phyloP scores from a whole-genome alignment of 108 stramenopile species.

The Cyclotella sp. region DNA sequence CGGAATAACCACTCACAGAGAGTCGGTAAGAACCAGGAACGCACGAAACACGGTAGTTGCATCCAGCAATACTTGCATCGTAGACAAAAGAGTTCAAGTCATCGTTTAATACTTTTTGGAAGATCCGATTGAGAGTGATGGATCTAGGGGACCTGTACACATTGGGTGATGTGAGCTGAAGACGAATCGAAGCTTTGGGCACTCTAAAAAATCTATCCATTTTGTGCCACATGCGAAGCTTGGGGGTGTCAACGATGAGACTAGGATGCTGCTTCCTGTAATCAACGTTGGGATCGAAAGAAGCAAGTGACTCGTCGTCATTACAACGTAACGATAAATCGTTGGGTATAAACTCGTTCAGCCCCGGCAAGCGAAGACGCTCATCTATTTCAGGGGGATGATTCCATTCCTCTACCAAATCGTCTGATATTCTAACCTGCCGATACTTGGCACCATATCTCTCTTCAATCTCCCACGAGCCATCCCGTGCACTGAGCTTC shows the following conservation, averaged over 20 bases:
- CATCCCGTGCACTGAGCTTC: slow-evolving; percentile 27
- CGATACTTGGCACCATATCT: slow-evolving; percentile 93
- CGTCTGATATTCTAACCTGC: slow-evolving; percentile 49
- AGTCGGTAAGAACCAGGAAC: slow-evolving; percentile 72
- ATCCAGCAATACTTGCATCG: slow-evolving; percentile 89
- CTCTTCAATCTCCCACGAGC: slow-evolving; percentile 70
- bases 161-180: slow-evolving; percentile 72
- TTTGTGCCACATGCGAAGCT: slow-evolving; percentile 84
- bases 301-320: slow-evolving; percentile 40
- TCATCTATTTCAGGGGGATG: slow-evolving; percentile 57
- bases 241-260: slow-evolving; percentile 60
- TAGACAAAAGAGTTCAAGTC: slow-evolving; percentile 87
- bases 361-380: slow-evolving; percentile 69
- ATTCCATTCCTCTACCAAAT: slow-evolving; percentile 69
- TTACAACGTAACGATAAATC: slow-evolving; percentile 85
- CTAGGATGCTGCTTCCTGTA: slow-evolving; percentile 55
- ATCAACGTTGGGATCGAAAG: slow-evolving; percentile 52
- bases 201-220: slow-evolving; percentile 83
- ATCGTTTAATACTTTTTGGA: slow-evolving; percentile 80
- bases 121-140: slow-evolving; percentile 86
- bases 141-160: slow-evolving; percentile 77
- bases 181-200: slow-evolving; percentile 73
- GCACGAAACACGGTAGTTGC: slow-evolving; percentile 73
- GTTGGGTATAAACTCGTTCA: slow-evolving; percentile 84
- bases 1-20: slow-evolving; percentile 82